These are phyloP conservation scores for Aspergillus nanangensis DNA, from an alignment of 495 filamentous ascomycete genomes.

Conservation along the genomic window DNA sequence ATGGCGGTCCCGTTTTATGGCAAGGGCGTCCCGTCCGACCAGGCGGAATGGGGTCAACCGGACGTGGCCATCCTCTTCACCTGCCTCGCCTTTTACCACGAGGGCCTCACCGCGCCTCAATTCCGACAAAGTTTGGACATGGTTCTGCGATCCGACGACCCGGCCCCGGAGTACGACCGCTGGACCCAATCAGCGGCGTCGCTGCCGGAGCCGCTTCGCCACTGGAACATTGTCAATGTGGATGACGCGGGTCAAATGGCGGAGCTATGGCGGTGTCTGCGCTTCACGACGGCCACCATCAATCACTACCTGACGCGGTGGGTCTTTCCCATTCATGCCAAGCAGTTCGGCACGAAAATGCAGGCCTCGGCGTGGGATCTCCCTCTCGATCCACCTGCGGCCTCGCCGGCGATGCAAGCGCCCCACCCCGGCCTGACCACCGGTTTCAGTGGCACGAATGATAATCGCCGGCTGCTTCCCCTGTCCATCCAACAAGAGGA, in stretches of 20 bases:
- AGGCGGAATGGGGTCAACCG: slow-evolving; percentile 70
- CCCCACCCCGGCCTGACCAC: slow-evolving; percentile 36
- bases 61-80: slow-evolving; percentile 66
- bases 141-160: slow-evolving; percentile 53
- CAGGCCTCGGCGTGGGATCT: slow-evolving; percentile 68
- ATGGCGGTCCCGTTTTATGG: slow-evolving; percentile 66
- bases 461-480: slow-evolving; percentile 54
- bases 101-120: slow-evolving; percentile 50
- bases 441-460: slow-evolving; percentile 71
- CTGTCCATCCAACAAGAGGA: slow-evolving; percentile 54
- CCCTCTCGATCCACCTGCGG: slow-evolving; percentile 9
- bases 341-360: slow-evolving; percentile 58
- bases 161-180: slow-evolving; percentile 46
- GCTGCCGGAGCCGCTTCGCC: slow-evolving; percentile 35
- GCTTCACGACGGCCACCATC: slow-evolving; percentile 44
- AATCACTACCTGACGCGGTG: slow-evolving; percentile 57
- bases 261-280: slow-evolving; percentile 47
- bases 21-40: slow-evolving; percentile 59
- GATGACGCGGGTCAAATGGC: slow-evolving; percentile 41
- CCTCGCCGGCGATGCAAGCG: not conserved
- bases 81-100: slow-evolving; percentile 63
- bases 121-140: slow-evolving; percentile 42
- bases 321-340: slow-evolving; percentile 61
- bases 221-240: slow-evolving; percentile 55
- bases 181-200: slow-evolving; percentile 41